phyloP scores from a whole-genome alignment of 1,139 yeast genomes.

The Yamadazyma diddensiae region DNA sequence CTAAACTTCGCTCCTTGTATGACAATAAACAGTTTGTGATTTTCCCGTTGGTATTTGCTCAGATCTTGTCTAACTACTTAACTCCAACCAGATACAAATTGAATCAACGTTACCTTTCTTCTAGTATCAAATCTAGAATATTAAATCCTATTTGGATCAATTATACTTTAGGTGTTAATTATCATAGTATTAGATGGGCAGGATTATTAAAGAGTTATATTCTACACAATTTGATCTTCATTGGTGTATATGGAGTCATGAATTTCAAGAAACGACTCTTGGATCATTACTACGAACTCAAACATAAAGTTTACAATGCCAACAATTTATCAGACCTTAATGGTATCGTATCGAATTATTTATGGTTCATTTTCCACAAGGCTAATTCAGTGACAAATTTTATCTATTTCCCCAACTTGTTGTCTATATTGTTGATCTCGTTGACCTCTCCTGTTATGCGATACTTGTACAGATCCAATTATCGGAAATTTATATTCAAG shows the following conservation, averaged over 20 bases:
- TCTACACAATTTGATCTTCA: conserved; percentile 24
- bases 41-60: conserved; percentile 39
- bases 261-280: conserved; percentile 24
- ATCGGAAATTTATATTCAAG: conserved; percentile 30
- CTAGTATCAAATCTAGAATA: conserved; percentile 29
- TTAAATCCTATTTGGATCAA: conserved; percentile 47
- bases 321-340: conserved; percentile 10
- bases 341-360: conserved; percentile 18
- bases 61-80: conserved; percentile 40
- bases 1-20: conserved; percentile 22
- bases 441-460: conserved; percentile 33
- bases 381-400: conserved; percentile 36
- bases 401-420: conserved; percentile 35
- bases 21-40: conserved; percentile 31
- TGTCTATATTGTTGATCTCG: conserved; percentile 34
- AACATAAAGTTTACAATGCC: conserved; percentile 18
- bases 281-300: conserved; percentile 28
- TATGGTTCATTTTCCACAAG: conserved; percentile 21
- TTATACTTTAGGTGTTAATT: conserved; percentile 28
- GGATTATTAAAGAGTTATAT: conserved; percentile 27
- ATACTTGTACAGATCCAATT: conserved; percentile 15
- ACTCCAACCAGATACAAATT: conserved; percentile 39
- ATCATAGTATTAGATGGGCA: conserved; percentile 28
- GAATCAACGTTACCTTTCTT: conserved; percentile 37
- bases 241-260: conserved; percentile 19